phyloP scores from a whole-genome alignment of 306 rosid species.

The Dryas drummondii region DNA sequence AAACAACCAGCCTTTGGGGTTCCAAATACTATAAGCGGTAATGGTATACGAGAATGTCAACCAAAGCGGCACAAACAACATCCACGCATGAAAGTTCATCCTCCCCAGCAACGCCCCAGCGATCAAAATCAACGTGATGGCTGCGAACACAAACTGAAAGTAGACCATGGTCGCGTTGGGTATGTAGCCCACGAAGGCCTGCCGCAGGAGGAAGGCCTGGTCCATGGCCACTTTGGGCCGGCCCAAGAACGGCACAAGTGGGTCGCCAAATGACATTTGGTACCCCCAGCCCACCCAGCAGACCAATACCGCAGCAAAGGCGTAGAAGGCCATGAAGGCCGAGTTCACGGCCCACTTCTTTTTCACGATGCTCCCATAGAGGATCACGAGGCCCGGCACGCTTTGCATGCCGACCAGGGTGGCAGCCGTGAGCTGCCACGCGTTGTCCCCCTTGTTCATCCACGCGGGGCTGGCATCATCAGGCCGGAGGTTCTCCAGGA shows the following conservation, averaged over 20 bases:
- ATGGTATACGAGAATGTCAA: slow-evolving; percentile 44
- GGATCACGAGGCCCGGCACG: slow-evolving; percentile 46
- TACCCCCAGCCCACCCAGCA: slow-evolving; percentile 53
- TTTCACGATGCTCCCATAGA: slow-evolving; percentile 54
- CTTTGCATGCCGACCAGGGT: slow-evolving; percentile 52
- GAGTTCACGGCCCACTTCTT: slow-evolving; percentile 55
- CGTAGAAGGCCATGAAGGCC: slow-evolving; percentile 52
- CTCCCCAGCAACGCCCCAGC: slow-evolving; percentile 51
- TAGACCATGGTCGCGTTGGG: slow-evolving; percentile 48
- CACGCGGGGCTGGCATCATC: slow-evolving; percentile 27
- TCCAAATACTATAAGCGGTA: slow-evolving; percentile 43
- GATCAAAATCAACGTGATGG: slow-evolving; percentile 42
- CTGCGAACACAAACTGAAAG: slow-evolving; percentile 47
- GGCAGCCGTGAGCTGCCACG: slow-evolving; percentile 47
- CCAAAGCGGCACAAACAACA: slow-evolving; percentile 54
- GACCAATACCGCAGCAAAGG: slow-evolving; percentile 42
- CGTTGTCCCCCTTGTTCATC: slow-evolving; percentile 52
- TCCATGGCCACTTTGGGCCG: slow-evolving; percentile 24
- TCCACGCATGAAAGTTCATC: slow-evolving; percentile 51
- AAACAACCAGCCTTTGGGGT: slow-evolving; percentile 31
- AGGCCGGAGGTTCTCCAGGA: slow-evolving; percentile 4
- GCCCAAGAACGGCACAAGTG: slow-evolving; percentile 27
- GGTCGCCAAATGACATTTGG: slow-evolving; percentile 37
- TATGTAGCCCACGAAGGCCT: not conserved
- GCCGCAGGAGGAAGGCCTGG: slow-evolving; percentile 7